Conservation (phyloP, 129 eudicot species). For the Tagetes erecta region DNA sequence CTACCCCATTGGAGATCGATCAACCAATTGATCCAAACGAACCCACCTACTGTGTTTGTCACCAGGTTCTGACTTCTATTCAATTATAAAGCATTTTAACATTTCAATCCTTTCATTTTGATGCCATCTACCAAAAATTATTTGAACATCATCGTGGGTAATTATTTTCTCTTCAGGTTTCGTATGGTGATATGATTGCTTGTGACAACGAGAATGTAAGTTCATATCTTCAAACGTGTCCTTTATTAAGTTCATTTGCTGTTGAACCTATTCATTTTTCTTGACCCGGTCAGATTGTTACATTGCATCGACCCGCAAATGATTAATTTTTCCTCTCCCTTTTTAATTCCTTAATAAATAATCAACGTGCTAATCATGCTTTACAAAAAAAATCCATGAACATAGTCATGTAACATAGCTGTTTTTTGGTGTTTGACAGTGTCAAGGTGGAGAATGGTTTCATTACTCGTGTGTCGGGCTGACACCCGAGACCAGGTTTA, state of each 20-base stretch:
- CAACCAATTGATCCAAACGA: conserved; percentile 99
- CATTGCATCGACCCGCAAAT: not conserved
- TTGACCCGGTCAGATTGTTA: not conserved
- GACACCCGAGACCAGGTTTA: conserved; percentile 98
- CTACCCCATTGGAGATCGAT: conserved; percentile 74
- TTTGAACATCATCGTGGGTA: conserved; percentile 10
- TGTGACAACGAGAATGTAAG: conserved; percentile 94
- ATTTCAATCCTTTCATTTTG: not conserved
- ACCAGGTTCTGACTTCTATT: conserved; percentile 62
- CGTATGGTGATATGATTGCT: conserved; percentile 98
- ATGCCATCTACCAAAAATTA: not conserved
- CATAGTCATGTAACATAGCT: not conserved
- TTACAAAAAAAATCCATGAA: not conserved
- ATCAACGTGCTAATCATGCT: not conserved
- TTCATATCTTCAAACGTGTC: conserved; percentile 14
- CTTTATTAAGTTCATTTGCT: not conserved
- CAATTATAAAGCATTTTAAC: conserved; percentile 5
- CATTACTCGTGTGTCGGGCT: conserved; percentile 96
- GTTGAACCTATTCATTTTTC: not conserved
- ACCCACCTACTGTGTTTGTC: conserved; percentile 95
- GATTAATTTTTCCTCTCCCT: not conserved
- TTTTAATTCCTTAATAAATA: not conserved
- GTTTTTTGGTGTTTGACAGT: conserved; percentile 41
- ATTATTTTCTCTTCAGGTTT: conserved; percentile 53
- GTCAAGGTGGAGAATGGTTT: conserved; percentile 99